These are phyloP conservation scores for Macrophomina phaseolina DNA, from an alignment of 2,329 filamentous ascomycete genomes.

Conservation along the genomic window DNA sequence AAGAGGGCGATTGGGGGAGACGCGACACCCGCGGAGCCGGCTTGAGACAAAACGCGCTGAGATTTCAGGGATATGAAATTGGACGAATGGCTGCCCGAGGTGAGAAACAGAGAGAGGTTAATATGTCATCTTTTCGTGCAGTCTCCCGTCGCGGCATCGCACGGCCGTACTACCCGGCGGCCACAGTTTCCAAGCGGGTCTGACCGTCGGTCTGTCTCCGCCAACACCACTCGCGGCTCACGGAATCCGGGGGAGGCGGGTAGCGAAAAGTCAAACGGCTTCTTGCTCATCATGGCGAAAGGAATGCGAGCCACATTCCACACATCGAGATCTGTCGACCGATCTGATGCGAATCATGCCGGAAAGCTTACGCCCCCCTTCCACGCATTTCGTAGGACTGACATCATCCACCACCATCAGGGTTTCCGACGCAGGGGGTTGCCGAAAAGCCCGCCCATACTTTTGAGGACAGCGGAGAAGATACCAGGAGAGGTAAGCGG, in stretches of 20 bases:
- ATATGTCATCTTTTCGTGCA: too few relatives aligned
- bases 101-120: too few relatives aligned
- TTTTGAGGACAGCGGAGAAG: neutral
- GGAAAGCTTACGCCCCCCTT: neutral
- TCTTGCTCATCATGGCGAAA: neutral
- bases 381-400: conserved; percentile 1
- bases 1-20: neutral
- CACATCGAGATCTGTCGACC: neutral
- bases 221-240: too few relatives aligned
- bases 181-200: too few relatives aligned
- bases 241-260: too few relatives aligned
- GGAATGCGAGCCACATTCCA: neutral
- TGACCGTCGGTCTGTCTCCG: too few relatives aligned
- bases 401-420: neutral
- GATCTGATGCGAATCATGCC: conserved; percentile 3
- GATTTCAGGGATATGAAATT: too few relatives aligned
- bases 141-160: too few relatives aligned
- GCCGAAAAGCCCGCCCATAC: neutral
- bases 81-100: too few relatives aligned
- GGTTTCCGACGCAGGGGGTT: neutral
- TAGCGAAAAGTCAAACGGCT: neutral
- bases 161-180: too few relatives aligned
- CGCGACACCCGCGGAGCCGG: too few relatives aligned
- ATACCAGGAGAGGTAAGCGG: neutral
- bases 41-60: too few relatives aligned